Evolutionary conservation across 495 filamentous ascomycete genomes (phyloP), one percentile per base, ranked within the genome.

Genomic region (Friedmanniomyces simplex): DNA sequence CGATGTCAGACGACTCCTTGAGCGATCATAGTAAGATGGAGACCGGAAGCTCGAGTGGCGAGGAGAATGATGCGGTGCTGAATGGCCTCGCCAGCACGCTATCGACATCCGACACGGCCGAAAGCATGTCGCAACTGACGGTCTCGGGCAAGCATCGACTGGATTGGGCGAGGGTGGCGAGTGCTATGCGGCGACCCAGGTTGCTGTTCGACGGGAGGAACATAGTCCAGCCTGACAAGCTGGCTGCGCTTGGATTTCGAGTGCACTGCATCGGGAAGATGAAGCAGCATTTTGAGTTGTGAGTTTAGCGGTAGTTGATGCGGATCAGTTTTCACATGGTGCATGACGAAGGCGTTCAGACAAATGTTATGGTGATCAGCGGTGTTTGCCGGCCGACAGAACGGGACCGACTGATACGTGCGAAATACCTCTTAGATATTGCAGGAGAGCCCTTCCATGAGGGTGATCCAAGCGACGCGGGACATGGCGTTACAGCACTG

Each of bases 171-270:
- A 73, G 74, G 18, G 68, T 78, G 21, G 71, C 73, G 0, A 67
- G 67, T 24, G 69, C 72, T 28, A 86, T 89, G 84, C 73, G 76
- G 46, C 78, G 82, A 54, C 86, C 85, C 1, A 79, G 77, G 58
- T 85, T 80, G 73, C 71, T 88, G 5, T 88, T 89, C 66, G 86
- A 89, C 56, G 86, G 86, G 16, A 77, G 83, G 28, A 79, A 82
- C 26, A 71, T 85, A 24, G 66, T 88, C 14, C 78, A 88, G 62
- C 69, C 72, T 8, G 63, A 60, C 14, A 75, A 76, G 58, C 71
- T 88, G 66, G 73, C 76, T 37, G 71, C 66, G 41, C 64, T 87
- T 28, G 84, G 83, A 0, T 77, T 87, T 63, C 66, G 65, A 0
- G 76, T 82, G 6, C 73, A 79, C 63, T 72, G 70, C 48, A 74